Base-by-base conservation (phyloP, 805 yeast genomes). In the Blastobotrys chiropterorum region DNA sequence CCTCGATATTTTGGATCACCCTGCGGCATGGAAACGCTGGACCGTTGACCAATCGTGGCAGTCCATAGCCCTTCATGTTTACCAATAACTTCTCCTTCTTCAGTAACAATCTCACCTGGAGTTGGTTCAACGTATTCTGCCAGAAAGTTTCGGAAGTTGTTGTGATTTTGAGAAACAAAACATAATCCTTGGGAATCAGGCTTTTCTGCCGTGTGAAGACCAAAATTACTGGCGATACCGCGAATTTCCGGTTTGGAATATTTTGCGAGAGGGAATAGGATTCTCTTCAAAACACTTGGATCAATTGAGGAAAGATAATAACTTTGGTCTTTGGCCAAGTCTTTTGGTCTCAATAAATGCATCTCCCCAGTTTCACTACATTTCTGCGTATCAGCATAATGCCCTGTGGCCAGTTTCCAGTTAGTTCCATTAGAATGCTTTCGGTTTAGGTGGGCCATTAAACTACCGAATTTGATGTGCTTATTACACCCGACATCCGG, bases 131-230 rank as follows among this genome's bases (percentile, higher is more conserved):
- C 72, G 62, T 85, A 94, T 57, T 90, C 92, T 53, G 76, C 73
- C 26, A 92, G 68, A 61, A 94, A 94, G 50, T 80, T 78, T 19
- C 82, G 72, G 65, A 90, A 89, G 50, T 80, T 78, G 16, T 68
- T 62, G 57, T 80, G 83, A 7, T 80, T 75, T 53, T 79, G 85
- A 39, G 80, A 77, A 6, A 94, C 97, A 72, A 94, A 94, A 65
- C 99, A 94, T 7, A 94, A 74, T 0, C 99, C 99, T 64, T 87
- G 96, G 1, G 97, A 90, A 64, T 94, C 99, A 0, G 89, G 94
- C 61, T 90, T 90, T n/a, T 70, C 63, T 1, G 90, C 89, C 1
- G 85, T 82, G 1, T 80, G 77, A 14, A 88, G 69, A 0, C 72
- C 65, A 38, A 73, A 64, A 1, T 72, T 59, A n/a, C 65, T 56